Evolutionary conservation across 1,139 yeast genomes (phyloP), one percentile per base, ranked within the genome.

Genomic region (Geotrichum citri-aurantii): DNA sequence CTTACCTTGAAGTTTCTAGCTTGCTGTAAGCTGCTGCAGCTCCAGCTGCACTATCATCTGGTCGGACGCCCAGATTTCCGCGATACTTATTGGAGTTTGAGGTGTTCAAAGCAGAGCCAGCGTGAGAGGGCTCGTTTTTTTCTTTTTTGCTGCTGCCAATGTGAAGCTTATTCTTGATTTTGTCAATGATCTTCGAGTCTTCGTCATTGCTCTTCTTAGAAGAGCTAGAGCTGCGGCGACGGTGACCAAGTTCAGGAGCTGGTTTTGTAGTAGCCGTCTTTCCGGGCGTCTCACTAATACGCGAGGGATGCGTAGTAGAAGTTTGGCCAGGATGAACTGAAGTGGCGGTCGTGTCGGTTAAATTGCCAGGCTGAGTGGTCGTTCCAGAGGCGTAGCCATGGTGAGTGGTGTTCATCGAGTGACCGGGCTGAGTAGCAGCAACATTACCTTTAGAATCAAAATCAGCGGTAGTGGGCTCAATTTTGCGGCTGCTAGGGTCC

Each of bases 151-250:
- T 26, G 14, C 40, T 19, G 21, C 61, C 61, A 54, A 60, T 51
- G 49, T 56, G 59, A 19, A 60, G 54, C 54, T 58, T 59, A 42
- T 53, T 50, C 55, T 58, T 60, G 49, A 60, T 50, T 51, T 58
- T 60, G 48, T 53, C 49, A 19, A 56, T 42, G 5, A 59, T 12
- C n/a, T 57, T 48, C 5, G 37, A 48, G 23, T 50, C 54, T 26
- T 50, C 54, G 7, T 37, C 23, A 29, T 10, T 10, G 27, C 19
- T 33, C 46, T 50, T 50, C n/a, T 29, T 29, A 6, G 51, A 24
- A 2, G 31, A 29, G 27, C 37, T 31, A 24, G 23, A 33, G 14
- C 19, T 17, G 10, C 23, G 44, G 19, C 29, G 24, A 31, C 12
- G 47, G n/a, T 26, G 48, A 24, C 47, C 31, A 14, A 37, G 2